A percentile compares a stretch with the other conserved stretches of the same genome.
phyloP scores from a whole-genome alignment of 108 stramenopile genomes.

The Pseudonitzschia delicatissima region DNA sequence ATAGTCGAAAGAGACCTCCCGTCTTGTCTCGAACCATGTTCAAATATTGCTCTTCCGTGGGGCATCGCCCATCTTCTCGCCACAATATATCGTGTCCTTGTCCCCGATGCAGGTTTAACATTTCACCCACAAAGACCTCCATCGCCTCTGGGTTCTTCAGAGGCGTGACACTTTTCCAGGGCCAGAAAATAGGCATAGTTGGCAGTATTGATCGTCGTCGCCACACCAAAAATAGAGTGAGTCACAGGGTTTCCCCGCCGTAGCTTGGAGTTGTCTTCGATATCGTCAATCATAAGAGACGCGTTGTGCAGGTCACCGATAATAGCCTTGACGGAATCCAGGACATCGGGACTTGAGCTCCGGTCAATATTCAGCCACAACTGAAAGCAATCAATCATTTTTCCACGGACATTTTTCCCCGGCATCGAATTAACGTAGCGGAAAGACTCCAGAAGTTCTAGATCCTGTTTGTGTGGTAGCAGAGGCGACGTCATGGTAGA shows the following conservation, averaged over 20 bases:
- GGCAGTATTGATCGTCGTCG: constrained; percentile 91
- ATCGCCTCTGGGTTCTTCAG: constrained; percentile 66
- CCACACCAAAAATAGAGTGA: constrained; percentile 90
- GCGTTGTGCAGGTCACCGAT: constrained; percentile 94
- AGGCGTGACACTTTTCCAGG: constrained; percentile 72
- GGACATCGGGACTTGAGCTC: constrained; percentile 1
- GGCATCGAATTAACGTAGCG: constrained; percentile 79
- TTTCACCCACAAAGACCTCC: constrained; percentile 83
- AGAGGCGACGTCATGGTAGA: constrained; percentile 5
- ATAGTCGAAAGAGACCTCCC: constrained; percentile 93
- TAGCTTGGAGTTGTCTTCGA: constrained; percentile 93
- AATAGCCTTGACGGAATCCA: constrained; percentile 62
- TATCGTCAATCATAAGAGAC: constrained; percentile 92
- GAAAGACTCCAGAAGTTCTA: constrained; percentile 59
- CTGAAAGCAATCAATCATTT: constrained; percentile 85
- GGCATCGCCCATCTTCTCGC: constrained; percentile 70
- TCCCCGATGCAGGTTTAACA: constrained; percentile 91
- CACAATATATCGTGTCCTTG: constrained; percentile 93
- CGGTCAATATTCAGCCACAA: constrained; percentile 66
- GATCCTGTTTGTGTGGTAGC: constrained; percentile 43
- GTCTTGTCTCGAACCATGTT: constrained; percentile 92
- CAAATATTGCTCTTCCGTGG: constrained; percentile 82
- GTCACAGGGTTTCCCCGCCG: constrained; percentile 91
- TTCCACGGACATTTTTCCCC: constrained; percentile 78
- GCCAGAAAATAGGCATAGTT: constrained; percentile 97